A percentile compares a stretch with the other conserved stretches of the same genome.
Evolutionary conservation across 2,329 filamentous ascomycete species (phyloP).

Genomic region (Penicillium sp.): DNA sequence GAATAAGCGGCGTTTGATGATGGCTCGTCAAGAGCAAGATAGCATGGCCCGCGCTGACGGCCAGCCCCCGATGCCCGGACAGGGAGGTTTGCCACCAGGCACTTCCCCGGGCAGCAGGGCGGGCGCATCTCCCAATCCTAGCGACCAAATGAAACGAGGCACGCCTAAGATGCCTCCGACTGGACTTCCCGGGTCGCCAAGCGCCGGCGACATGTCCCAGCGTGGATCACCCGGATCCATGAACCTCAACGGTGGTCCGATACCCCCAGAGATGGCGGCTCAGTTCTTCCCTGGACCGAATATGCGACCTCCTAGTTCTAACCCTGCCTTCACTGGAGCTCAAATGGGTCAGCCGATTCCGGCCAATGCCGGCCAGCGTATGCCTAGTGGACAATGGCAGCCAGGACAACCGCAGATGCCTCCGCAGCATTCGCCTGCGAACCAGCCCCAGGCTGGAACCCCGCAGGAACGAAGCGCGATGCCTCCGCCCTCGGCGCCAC

Average conservation of each 20-base stretch:
- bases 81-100: slow-evolving; percentile 49
- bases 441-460: slow-evolving; percentile 50
- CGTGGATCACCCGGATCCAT: slow-evolving; percentile 61
- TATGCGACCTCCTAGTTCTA: slow-evolving; percentile 60
- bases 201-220: slow-evolving; percentile 57
- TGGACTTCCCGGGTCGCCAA: slow-evolving; percentile 57
- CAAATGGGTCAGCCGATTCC: slow-evolving; percentile 47
- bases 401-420: slow-evolving; percentile 48
- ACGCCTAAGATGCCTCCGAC: slow-evolving; percentile 60
- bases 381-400: slow-evolving; percentile 45
- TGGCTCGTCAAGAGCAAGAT: slow-evolving; percentile 67
- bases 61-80: slow-evolving; percentile 47
- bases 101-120: slow-evolving; percentile 59
- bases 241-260: slow-evolving; percentile 52
- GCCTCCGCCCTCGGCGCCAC: slow-evolving; percentile 50
- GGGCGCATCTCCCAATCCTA: slow-evolving; percentile 60
- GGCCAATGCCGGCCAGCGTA: slow-evolving; percentile 36
- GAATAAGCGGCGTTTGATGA: slow-evolving; percentile 65
- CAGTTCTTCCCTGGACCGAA: slow-evolving; percentile 47
- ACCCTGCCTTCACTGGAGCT: slow-evolving; percentile 46
- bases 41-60: slow-evolving; percentile 54
- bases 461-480: slow-evolving; percentile 57
- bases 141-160: slow-evolving; percentile 61
- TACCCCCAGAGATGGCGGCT: slow-evolving; percentile 48
- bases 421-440: slow-evolving; percentile 44